Conservation (phyloP, 805 yeast species). For the Scheffersomyces lignosus region DNA sequence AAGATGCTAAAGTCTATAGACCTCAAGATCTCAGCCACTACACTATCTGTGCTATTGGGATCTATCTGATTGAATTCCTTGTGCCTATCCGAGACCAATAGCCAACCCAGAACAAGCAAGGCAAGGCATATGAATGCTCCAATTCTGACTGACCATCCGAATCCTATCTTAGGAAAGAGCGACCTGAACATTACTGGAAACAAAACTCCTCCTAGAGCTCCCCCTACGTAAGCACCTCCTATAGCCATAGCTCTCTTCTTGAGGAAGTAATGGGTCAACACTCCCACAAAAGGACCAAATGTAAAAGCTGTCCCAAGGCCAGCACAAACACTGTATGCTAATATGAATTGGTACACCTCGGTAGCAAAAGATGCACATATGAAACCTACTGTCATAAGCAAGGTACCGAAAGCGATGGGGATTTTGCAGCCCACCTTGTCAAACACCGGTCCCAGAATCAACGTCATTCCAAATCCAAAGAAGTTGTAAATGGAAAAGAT, state of each 20-base stretch:
- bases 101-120: constrained; percentile 13
- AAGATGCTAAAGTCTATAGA: constrained; percentile 27
- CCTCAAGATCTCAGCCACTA: constrained; percentile 15
- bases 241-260: constrained; percentile 25
- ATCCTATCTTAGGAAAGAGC: constrained; percentile 27
- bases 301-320: constrained; percentile 26
- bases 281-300: constrained; percentile 24
- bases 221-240: constrained; percentile 30
- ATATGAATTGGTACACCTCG: constrained; percentile 23
- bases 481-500: constrained; percentile 28
- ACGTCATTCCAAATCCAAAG: constrained; percentile 21
- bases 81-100: constrained; percentile 20
- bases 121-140: constrained; percentile 22
- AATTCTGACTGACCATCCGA: constrained; percentile 30
- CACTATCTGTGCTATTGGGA: background rate
- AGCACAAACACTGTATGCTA: constrained; percentile 22
- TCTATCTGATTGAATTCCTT: constrained; percentile 6
- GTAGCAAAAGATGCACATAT: constrained; percentile 20
- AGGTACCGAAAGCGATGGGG: constrained; percentile 20
- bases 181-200: constrained; percentile 27
- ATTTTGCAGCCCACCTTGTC: constrained; percentile 23
- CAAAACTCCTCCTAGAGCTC: constrained; percentile 31
- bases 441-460: constrained; percentile 27
- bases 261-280: constrained; percentile 27
- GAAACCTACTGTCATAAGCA: constrained; percentile 18